These are phyloP conservation scores for Cyclostephanos tholiformis DNA, from an alignment of 108 stramenopile species.

Conservation along the genomic window DNA sequence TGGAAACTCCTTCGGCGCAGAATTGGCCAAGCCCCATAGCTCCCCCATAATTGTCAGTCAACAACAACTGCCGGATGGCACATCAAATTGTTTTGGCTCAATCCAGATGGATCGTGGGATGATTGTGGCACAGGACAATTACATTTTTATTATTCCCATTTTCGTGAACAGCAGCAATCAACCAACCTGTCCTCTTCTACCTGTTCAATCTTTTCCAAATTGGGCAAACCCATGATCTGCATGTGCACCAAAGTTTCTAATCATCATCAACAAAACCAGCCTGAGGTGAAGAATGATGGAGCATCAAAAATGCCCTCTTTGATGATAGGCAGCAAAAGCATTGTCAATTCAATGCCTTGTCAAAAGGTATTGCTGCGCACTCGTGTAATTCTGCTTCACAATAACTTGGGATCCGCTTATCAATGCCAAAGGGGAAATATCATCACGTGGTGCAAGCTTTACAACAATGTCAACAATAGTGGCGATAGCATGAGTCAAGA, in stretches of 20 bases:
- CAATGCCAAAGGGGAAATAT: slow-evolving; percentile 91
- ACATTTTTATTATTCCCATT: slow-evolving; percentile 61
- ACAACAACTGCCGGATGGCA: slow-evolving; percentile 83
- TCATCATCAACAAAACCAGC: slow-evolving; percentile 32
- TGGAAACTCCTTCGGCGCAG: no score
- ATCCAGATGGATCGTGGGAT: slow-evolving; percentile 88
- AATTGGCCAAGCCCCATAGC: no score
- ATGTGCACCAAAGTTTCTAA: slow-evolving; percentile 75
- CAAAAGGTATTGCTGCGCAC: slow-evolving; percentile 71
- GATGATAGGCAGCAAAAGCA: slow-evolving; percentile 20
- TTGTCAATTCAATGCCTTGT: slow-evolving; percentile 18
- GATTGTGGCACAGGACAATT: slow-evolving; percentile 90
- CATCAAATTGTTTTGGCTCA: slow-evolving; percentile 86
- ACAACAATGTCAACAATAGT: slow-evolving; percentile 14
- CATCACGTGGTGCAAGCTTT: slow-evolving; percentile 91
- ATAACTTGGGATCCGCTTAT: slow-evolving; percentile 48
- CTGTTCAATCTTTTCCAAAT: slow-evolving; percentile 55
- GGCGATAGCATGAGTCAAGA: neutral
- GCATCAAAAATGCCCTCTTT: neutral
- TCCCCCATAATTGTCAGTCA: no score
- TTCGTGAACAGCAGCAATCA: slow-evolving; percentile 10
- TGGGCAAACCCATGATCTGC: slow-evolving; percentile 83
- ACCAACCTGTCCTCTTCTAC: slow-evolving; percentile 4
- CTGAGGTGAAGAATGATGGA: neutral
- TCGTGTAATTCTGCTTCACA: slow-evolving; percentile 71